These are phyloP conservation scores for Xylariales sp. DNA, from an alignment of 2,329 filamentous ascomycete species.

Conservation along the genomic window DNA sequence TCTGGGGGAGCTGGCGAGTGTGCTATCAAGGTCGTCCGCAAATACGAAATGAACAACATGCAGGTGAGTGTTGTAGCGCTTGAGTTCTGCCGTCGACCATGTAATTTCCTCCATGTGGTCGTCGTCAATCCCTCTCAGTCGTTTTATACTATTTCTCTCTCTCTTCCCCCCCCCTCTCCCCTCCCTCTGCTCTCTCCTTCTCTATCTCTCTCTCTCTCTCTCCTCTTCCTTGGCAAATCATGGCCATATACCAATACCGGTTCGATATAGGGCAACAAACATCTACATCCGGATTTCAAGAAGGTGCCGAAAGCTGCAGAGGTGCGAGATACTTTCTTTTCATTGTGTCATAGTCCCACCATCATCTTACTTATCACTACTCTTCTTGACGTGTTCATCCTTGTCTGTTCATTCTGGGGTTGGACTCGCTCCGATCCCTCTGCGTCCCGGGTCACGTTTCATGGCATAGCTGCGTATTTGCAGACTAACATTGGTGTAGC, in stretches of 20 bases:
- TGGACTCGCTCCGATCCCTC: background rate
- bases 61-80: slow-evolving; percentile 68
- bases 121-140: slow-evolving; percentile 14
- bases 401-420: slow-evolving; percentile 17
- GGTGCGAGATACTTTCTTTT: slow-evolving; percentile 64
- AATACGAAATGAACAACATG: slow-evolving; percentile 97
- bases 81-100: slow-evolving; percentile 22
- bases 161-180: too few relatives aligned
- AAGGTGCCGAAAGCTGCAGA: slow-evolving; percentile 93
- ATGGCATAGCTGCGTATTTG: slow-evolving; percentile 7
- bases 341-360: slow-evolving; percentile 23
- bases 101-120: slow-evolving; percentile 12
- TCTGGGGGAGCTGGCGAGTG: slow-evolving; percentile 71
- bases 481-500: slow-evolving; percentile 48
- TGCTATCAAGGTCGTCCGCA: slow-evolving; percentile 97
- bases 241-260: slow-evolving; percentile 49
- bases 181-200: too few relatives aligned
- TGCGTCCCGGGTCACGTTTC: background rate
- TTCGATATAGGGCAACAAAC: slow-evolving; percentile 72
- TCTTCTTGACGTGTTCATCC: slow-evolving; percentile 21
- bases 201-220: too few relatives aligned
- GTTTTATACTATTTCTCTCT: slow-evolving; percentile 8
- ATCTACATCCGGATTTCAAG: slow-evolving; percentile 94
- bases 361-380: slow-evolving; percentile 11
- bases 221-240: too few relatives aligned